These are phyloP conservation scores for Neopestalotiopsis clavispora DNA, from an alignment of 2,329 filamentous ascomycete species.

Conservation along the genomic window DNA sequence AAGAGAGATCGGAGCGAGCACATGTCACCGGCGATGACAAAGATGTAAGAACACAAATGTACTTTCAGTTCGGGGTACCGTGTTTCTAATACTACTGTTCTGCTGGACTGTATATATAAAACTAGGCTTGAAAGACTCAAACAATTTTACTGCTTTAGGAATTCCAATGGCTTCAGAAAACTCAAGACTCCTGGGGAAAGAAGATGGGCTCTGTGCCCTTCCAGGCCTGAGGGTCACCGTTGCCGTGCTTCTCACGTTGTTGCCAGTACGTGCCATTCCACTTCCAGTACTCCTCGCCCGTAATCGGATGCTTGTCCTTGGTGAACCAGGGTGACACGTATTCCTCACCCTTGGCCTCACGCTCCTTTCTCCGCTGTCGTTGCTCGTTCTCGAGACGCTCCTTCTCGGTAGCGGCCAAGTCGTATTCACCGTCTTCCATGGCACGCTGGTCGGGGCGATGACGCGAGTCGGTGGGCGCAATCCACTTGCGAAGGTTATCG, in stretches of 20 bases:
- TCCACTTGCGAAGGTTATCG: constrained; percentile 74
- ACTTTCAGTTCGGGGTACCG: neutral
- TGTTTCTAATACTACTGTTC: neutral
- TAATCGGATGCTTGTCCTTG: constrained; percentile 74
- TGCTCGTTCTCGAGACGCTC: constrained; percentile 93
- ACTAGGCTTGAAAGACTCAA: neutral
- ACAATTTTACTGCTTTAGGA: constrained; percentile 3
- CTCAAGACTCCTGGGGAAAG: neutral
- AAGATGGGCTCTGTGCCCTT: constrained; percentile 77
- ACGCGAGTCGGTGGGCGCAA: constrained; percentile 94
- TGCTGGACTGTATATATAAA: neutral
- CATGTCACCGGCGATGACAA: neutral
- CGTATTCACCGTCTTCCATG: constrained; percentile 99
- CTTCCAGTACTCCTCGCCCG: constrained; percentile 88
- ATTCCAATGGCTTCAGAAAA: neutral
- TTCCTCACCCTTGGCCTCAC: constrained; percentile 80
- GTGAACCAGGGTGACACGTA: constrained; percentile 87
- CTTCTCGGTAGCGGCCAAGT: constrained; percentile 91
- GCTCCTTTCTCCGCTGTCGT: constrained; percentile 71
- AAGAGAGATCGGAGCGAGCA: neutral
- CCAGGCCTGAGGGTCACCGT: constrained; percentile 66
- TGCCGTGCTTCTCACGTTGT: constrained; percentile 68
- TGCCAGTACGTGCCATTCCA: constrained; percentile 92
- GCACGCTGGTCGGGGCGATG: constrained; percentile 91
- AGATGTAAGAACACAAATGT: neutral